These are phyloP conservation scores for Aegilops sharonensis DNA, from an alignment of 176 grass and related monocot genomes.

Conservation along the genomic window DNA sequence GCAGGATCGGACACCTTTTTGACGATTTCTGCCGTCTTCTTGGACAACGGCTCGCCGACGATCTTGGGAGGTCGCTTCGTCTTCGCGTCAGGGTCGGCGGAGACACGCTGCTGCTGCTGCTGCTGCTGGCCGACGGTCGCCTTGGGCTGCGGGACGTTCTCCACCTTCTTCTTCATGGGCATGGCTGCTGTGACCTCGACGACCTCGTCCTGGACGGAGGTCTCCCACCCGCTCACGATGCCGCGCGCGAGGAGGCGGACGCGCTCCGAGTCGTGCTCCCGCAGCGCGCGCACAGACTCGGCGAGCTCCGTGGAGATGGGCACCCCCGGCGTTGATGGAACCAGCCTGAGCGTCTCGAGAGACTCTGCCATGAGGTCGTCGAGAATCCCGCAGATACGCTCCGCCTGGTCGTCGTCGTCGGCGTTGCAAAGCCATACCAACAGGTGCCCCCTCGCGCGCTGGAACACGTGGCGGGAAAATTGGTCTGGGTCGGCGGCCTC, in stretches of 20 bases:
- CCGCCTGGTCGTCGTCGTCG: background rate
- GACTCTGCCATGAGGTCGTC: slow-evolving; percentile 16
- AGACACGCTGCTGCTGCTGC: background rate
- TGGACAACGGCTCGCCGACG: background rate
- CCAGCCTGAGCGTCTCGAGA: background rate
- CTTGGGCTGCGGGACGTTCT: no score
- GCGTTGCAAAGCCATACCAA: background rate
- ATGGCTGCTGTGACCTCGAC: no score
- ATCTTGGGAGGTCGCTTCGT: background rate
- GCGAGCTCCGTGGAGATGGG: background rate
- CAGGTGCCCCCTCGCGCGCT: background rate
- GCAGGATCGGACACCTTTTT: background rate
- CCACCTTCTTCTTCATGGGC: background rate
- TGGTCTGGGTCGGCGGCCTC: background rate
- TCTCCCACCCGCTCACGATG: background rate
- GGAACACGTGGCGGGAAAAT: background rate
- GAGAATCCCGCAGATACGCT: background rate
- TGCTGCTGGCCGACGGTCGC: background rate
- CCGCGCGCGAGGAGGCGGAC: slow-evolving; percentile 12
- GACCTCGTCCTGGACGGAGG: background rate
- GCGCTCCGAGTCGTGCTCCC: slow-evolving; percentile 1
- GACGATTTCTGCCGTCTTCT: background rate
- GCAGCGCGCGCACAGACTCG: background rate
- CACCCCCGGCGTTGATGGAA: background rate
- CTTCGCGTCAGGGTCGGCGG: background rate